Base-by-base conservation (phyloP, 2,329 filamentous ascomycete genomes). In the Talaromyces sp. region DNA sequence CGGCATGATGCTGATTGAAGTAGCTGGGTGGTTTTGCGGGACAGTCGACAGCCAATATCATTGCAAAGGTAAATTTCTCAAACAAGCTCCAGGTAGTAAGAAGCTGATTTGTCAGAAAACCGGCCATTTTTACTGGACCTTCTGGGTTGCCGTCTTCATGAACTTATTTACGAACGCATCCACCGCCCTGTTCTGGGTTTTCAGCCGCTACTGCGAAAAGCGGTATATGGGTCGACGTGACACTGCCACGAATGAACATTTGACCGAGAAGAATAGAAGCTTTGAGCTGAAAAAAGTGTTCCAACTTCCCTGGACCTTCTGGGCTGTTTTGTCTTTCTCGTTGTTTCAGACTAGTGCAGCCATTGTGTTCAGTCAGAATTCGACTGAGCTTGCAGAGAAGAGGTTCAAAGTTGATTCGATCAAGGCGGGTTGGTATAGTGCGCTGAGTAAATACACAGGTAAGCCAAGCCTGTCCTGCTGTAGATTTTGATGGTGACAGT, bases 101-200 rank as follows among this genome's bases (percentile, higher is more conserved):
- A 22, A 24, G 10, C 52, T 56, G 43, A 35, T n/a, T 49, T 5
- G 3, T 10, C 43, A 84, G 68, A 84, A 82, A 13, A 85, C 83
- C 0, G 85, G 86, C 0, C 80, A 88, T 69, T 89, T 89, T 54
- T 82, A 82, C 61, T 88, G 86, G 85, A 84, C 85, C 0, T 88
- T 84, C 70, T 88, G 86, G 86, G 83, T 83, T 10, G 81, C 91
- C 0, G 85, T 89, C 0, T 85, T 86, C 69, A 88, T 88, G 84
- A 87, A 88, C 65, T 65, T 89, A 2, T 88, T 89, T 67, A 88
- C 86, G 9, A 88, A 89, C 62, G 70, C 82, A 0, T 79, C 81
- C 1, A 87, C 85, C 0, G 61, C 80, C 0, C 73, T 78, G 10
- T 88, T 88, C 72, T 87, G 81, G 75, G 80, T 81, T 68, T 88